Conservation (phyloP, 352 stramenopile genomes). For the Phytophthora foliorum region DNA sequence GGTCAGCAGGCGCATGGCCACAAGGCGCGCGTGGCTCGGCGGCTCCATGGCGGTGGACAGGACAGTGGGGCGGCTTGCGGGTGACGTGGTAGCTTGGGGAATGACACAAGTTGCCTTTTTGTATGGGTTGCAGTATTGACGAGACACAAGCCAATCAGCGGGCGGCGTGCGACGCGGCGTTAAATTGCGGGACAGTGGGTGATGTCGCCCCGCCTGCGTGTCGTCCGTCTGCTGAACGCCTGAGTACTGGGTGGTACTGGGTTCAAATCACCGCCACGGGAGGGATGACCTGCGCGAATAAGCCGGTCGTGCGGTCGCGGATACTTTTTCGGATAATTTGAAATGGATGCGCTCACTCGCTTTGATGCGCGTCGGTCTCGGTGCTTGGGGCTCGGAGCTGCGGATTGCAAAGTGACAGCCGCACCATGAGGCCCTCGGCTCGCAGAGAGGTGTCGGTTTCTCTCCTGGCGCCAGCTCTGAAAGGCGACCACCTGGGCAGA, state of each 20-base stretch:
- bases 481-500: slow-evolving; percentile 40
- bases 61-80: slow-evolving; percentile 14
- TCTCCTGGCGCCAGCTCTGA: slow-evolving; percentile 42
- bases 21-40: slow-evolving; percentile 35
- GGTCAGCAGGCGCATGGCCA: slow-evolving; percentile 39
- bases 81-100: slow-evolving; percentile 34
- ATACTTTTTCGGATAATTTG: slow-evolving; percentile 43
- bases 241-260: neutral
- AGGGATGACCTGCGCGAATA: slow-evolving; percentile 33
- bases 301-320: slow-evolving; percentile 34
- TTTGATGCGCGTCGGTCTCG: slow-evolving; percentile 90
- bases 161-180: slow-evolving; percentile 43
- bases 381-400: slow-evolving; percentile 1
- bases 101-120: slow-evolving; percentile 40
- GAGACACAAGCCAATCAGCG: slow-evolving; percentile 39
- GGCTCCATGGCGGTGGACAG: slow-evolving; percentile 19
- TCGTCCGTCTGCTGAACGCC: slow-evolving; percentile 22
- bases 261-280: slow-evolving; percentile 20
- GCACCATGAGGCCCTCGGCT: slow-evolving; percentile 94
- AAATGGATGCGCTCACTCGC: slow-evolving; percentile 63
- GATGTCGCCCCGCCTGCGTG: slow-evolving; percentile 33
- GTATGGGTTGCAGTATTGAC: slow-evolving; percentile 37
- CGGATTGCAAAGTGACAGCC: slow-evolving; percentile 65
- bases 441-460: slow-evolving; percentile 66
- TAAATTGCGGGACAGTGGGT: slow-evolving; percentile 35